Percentiles rank a stretch among this genome's conserved stretches.
phyloP scores from a whole-genome alignment of 805 yeast species.

The Schwanniomyces yamadae region DNA sequence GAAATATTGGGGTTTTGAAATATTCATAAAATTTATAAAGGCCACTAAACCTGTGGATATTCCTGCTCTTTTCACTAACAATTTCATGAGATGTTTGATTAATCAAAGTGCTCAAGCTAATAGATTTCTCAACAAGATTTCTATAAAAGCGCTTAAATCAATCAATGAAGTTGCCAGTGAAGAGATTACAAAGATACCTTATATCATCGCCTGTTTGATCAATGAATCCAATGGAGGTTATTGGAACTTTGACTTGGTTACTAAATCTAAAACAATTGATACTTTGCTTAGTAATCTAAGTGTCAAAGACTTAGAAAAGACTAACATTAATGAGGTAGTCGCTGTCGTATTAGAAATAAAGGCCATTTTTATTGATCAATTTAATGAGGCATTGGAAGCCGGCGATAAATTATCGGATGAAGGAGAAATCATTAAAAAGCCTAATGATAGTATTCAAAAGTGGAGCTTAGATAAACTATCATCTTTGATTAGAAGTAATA shows the following conservation, averaged over 20 bases:
- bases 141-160: constrained; percentile 49
- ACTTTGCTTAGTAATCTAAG: constrained; percentile 25
- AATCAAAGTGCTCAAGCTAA: constrained; percentile 71
- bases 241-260: constrained; percentile 70
- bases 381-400: constrained; percentile 19
- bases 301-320: constrained; percentile 16
- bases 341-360: constrained; percentile 19
- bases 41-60: constrained; percentile 18
- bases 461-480: constrained; percentile 64
- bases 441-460: constrained; percentile 40
- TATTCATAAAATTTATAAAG: constrained; percentile 52
- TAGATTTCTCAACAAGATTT: constrained; percentile 65
- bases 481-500: constrained; percentile 50
- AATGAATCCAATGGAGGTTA: constrained; percentile 46
- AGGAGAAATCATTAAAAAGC: constrained; percentile 14
- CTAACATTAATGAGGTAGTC: constrained; percentile 11
- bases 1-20: constrained; percentile 81
- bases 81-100: constrained; percentile 68
- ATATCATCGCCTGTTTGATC: constrained; percentile 23
- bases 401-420: constrained; percentile 24
- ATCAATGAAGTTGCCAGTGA: constrained; percentile 38
- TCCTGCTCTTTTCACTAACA: constrained; percentile 50
- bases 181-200: constrained; percentile 41
- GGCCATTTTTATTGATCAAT: constrained; percentile 23
- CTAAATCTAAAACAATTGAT: constrained; percentile 69